A percentile compares a stretch with the other conserved stretches of the same genome.
Evolutionary conservation across 345 rosid genomes (phyloP).

Genomic region (Lepidium africanum): DNA sequence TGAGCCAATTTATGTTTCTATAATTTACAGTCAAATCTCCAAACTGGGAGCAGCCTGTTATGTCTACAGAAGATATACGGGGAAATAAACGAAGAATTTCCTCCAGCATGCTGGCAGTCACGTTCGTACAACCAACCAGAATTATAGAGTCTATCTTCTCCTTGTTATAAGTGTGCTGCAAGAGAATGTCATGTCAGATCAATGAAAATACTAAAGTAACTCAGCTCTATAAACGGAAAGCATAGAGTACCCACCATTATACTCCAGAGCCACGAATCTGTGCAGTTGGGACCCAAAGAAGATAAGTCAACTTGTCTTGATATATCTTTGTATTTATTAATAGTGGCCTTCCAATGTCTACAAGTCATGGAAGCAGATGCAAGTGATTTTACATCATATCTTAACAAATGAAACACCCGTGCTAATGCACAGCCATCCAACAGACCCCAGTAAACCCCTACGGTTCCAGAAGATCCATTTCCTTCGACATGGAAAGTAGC

Average conservation of each 20-base stretch:
- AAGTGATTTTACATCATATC: conserved; percentile 71
- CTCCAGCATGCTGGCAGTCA: conserved; percentile 58
- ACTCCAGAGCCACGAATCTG: conserved; percentile 50
- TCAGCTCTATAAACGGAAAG: neutral
- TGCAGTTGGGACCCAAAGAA: conserved; percentile 64
- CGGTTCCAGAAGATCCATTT: conserved; percentile 29
- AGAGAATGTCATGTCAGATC: conserved; percentile 29
- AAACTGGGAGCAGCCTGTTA: conserved; percentile 87
- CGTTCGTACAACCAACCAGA: conserved; percentile 70
- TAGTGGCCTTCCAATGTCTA: conserved; percentile 87
- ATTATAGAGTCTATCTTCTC: conserved; percentile 64
- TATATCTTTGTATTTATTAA: conserved; percentile 61
- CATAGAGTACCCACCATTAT: conserved; percentile 53
- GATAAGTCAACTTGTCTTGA: conserved; percentile 76
- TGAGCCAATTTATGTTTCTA: conserved; percentile 61
- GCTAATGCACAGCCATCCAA: conserved; percentile 72
- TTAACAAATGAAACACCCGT: conserved; percentile 77
- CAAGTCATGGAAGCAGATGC: conserved; percentile 79
- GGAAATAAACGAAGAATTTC: conserved; percentile 60
- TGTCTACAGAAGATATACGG: conserved; percentile 56
- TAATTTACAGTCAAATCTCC: conserved; percentile 49
- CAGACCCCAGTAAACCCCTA: conserved; percentile 63
- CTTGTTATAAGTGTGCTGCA: conserved; percentile 76
- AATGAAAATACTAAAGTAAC: neutral
- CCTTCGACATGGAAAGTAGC: conserved; percentile 43